phyloP scores from a whole-genome alignment of 2,329 filamentous ascomycete genomes.

The Exophiala sp. region DNA sequence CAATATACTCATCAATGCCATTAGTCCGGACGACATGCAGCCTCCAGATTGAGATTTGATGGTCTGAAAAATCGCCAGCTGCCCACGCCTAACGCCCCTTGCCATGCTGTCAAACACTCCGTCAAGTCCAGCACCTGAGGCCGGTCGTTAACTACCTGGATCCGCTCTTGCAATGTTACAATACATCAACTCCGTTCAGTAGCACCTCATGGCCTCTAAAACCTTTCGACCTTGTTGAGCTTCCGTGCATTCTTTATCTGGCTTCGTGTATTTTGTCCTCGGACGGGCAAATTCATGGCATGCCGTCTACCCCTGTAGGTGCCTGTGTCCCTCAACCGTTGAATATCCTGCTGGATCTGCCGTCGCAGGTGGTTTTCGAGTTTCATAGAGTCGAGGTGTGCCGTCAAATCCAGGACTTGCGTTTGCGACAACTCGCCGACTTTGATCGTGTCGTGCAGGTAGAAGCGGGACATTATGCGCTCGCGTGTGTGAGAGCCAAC shows the following conservation, averaged over 20 bases:
- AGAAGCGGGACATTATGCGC: slow-evolving; percentile 80
- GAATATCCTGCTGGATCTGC: slow-evolving; percentile 79
- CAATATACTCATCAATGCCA: too few species aligned
- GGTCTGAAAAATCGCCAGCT: too few species aligned
- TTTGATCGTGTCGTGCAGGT: slow-evolving; percentile 78
- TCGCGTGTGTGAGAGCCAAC: slow-evolving; percentile 68
- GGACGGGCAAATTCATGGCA: slow-evolving; percentile 85
- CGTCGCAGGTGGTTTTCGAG: slow-evolving; percentile 85
- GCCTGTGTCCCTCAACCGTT: slow-evolving; percentile 82
- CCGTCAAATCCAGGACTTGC: slow-evolving; percentile 76
- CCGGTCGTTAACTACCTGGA: too few species aligned
- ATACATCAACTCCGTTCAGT: background rate
- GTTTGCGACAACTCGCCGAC: slow-evolving; percentile 71
- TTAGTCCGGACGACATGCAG: too few species aligned
- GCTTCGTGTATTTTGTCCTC: slow-evolving; percentile 82
- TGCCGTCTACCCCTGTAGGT: slow-evolving; percentile 84
- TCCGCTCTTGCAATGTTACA: too few species aligned
- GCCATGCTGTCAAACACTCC: too few species aligned
- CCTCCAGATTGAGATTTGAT: too few species aligned
- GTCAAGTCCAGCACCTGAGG: too few species aligned
- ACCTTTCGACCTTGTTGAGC: slow-evolving; percentile 58
- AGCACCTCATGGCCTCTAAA: slow-evolving; percentile 32
- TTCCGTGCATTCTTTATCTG: slow-evolving; percentile 62
- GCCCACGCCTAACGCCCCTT: too few species aligned
- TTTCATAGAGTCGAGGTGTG: slow-evolving; percentile 84